Conservation (phyloP, 2,329 filamentous ascomycete species). For the Hypoxylon rubiginosum region DNA sequence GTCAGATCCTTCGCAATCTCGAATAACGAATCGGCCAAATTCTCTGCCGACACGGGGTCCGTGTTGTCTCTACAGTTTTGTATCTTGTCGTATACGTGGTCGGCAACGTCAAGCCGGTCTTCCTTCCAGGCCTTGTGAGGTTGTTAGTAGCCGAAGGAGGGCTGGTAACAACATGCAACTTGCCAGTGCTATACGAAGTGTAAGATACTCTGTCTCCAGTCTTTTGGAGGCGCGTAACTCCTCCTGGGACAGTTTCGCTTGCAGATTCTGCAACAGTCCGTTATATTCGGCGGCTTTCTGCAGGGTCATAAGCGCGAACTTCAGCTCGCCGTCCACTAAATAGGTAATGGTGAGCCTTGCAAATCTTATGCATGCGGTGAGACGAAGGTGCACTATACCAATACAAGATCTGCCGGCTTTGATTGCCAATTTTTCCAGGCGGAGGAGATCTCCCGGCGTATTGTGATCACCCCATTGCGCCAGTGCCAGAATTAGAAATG, state of each 20-base stretch:
- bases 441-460: conserved; percentile 58
- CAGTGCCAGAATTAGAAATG: conserved; percentile 76
- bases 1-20: conserved; percentile 77
- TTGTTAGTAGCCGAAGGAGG: conserved; percentile 35
- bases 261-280: conserved; percentile 53
- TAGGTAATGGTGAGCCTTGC: conserved; percentile 33
- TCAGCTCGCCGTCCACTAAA: conserved; percentile 65
- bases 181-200: conserved; percentile 76
- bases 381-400: conserved; percentile 58
- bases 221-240: conserved; percentile 51
- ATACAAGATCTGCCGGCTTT: conserved; percentile 75
- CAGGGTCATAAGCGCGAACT: conserved; percentile 71
- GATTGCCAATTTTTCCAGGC: conserved; percentile 73
- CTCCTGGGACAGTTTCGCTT: conserved; percentile 47
- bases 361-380: conserved; percentile 32
- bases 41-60: conserved; percentile 68
- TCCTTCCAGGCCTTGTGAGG: conserved; percentile 77
- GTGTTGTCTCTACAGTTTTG: conserved; percentile 56
- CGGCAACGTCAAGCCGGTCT: conserved; percentile 78
- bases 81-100: conserved; percentile 79
- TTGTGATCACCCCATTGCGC: conserved; percentile 57
- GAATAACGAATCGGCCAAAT: conserved; percentile 75
- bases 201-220: conserved; percentile 73
- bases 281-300: conserved; percentile 74
- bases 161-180: conserved; percentile 45